Percentiles rank a stretch among this genome's conserved stretches.
phyloP scores from a whole-genome alignment of 1,284 basidiomycete species.

The Irpex lacteus region DNA sequence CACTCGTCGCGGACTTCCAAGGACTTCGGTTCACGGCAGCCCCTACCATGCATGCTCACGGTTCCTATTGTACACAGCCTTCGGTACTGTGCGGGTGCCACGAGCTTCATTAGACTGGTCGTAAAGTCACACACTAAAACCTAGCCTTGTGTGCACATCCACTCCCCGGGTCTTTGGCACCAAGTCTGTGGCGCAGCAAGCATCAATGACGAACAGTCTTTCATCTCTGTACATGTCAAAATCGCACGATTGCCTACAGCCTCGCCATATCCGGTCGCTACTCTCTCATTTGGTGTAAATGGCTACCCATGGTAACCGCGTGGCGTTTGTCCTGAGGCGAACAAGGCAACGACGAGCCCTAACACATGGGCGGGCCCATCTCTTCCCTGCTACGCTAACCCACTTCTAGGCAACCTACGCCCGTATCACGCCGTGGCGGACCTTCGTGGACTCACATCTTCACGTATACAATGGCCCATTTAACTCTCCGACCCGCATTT shows the following conservation, averaged over 20 bases:
- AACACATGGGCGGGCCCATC: background rate
- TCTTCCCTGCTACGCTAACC: background rate
- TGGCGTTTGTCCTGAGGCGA: background rate
- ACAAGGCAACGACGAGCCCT: background rate
- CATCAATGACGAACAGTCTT: background rate
- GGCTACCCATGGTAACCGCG: background rate
- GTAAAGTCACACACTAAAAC: background rate
- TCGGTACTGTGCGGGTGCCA: background rate
- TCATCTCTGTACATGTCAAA: background rate
- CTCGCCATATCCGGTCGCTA: background rate
- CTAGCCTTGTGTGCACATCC: background rate
- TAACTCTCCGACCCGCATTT: background rate
- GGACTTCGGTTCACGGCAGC: background rate
- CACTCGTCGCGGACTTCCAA: background rate
- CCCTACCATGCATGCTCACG: background rate
- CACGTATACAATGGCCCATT: background rate
- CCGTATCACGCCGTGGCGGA: background rate
- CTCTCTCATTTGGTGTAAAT: background rate
- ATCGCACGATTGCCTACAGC: background rate
- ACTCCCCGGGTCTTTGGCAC: conserved; percentile 1
- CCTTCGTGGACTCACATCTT: background rate
- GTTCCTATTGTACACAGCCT: background rate
- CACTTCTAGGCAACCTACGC: background rate
- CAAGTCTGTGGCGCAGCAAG: background rate
- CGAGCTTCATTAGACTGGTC: background rate